Evolutionary conservation across 108 stramenopile species (phyloP).

Genomic region (Nannochloropsis granulata): DNA sequence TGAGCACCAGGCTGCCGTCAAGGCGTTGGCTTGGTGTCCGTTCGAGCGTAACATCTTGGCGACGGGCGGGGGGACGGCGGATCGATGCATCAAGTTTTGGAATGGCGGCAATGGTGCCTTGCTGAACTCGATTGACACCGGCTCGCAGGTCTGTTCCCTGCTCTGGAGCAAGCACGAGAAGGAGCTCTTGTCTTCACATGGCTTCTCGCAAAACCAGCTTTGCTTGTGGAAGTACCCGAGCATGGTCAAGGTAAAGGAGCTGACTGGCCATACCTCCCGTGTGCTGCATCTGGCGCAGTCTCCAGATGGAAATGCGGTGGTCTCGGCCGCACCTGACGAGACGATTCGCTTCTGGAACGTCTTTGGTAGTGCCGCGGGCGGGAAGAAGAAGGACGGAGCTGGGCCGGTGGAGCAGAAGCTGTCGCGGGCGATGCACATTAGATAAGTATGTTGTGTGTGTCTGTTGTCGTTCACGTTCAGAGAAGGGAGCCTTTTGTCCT

Average conservation of each 20-base stretch:
- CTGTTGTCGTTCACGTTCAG: too few species aligned
- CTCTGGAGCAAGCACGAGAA: constrained; percentile 85
- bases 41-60: constrained; percentile 86
- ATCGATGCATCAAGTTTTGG: constrained; percentile 98
- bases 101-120: constrained; percentile 83
- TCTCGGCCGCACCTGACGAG: constrained; percentile 94
- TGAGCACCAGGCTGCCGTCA: constrained; percentile 92
- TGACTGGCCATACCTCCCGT: constrained; percentile 83
- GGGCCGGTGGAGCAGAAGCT: neutral
- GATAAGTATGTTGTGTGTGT: neutral
- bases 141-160: constrained; percentile 81
- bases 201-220: constrained; percentile 89
- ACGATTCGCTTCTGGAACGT: constrained; percentile 97
- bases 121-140: constrained; percentile 91
- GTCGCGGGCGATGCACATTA: neutral
- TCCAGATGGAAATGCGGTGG: constrained; percentile 83
- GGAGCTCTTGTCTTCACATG: constrained; percentile 90
- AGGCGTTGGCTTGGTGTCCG: constrained; percentile 97
- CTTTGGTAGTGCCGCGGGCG: constrained; percentile 43
- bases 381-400: neutral
- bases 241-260: constrained; percentile 84
- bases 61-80: constrained; percentile 91
- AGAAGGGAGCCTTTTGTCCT: too few species aligned
- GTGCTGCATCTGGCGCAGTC: constrained; percentile 83
- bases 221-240: constrained; percentile 88